Evolutionary conservation across 345 rosid species (phyloP).

Genomic region (Boechera retrofracta): DNA sequence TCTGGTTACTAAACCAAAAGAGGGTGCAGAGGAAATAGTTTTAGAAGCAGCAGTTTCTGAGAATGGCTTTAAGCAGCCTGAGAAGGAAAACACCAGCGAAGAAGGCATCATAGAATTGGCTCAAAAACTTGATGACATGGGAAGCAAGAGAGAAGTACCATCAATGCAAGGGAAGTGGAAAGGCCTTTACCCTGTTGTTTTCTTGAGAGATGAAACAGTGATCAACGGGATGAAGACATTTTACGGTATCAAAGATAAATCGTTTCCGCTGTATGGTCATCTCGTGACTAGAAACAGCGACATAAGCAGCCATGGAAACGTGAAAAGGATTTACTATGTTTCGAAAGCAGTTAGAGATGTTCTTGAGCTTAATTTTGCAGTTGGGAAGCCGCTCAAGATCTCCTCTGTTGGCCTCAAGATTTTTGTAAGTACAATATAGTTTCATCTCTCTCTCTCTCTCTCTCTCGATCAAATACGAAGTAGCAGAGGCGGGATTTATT

Average conservation of each 20-base stretch:
- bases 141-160: slow-evolving; percentile 22
- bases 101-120: slow-evolving; percentile 17
- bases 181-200: slow-evolving; percentile 46
- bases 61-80: slow-evolving; percentile 31
- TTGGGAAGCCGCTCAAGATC: slow-evolving; percentile 86
- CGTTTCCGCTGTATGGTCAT: slow-evolving; percentile 73
- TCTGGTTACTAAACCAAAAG: slow-evolving; percentile 49
- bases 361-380: slow-evolving; percentile 72
- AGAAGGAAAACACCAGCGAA: slow-evolving; percentile 23
- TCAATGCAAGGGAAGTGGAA: slow-evolving; percentile 44
- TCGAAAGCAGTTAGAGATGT: slow-evolving; percentile 82
- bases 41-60: slow-evolving; percentile 49
- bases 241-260: slow-evolving; percentile 74
- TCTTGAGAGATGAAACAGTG: slow-evolving; percentile 44
- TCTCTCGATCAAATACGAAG: slow-evolving; percentile 5
- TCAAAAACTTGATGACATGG: slow-evolving; percentile 29
- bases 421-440: slow-evolving; percentile 70
- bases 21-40: slow-evolving; percentile 42
- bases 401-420: slow-evolving; percentile 92
- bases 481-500: background rate
- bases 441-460: background rate
- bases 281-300: slow-evolving; percentile 86
- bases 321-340: slow-evolving; percentile 91
- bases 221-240: slow-evolving; percentile 40
- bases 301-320: slow-evolving; percentile 55